Conservation (phyloP, 768 basidiomycete species). For the Boletus pseudopeckii region DNA sequence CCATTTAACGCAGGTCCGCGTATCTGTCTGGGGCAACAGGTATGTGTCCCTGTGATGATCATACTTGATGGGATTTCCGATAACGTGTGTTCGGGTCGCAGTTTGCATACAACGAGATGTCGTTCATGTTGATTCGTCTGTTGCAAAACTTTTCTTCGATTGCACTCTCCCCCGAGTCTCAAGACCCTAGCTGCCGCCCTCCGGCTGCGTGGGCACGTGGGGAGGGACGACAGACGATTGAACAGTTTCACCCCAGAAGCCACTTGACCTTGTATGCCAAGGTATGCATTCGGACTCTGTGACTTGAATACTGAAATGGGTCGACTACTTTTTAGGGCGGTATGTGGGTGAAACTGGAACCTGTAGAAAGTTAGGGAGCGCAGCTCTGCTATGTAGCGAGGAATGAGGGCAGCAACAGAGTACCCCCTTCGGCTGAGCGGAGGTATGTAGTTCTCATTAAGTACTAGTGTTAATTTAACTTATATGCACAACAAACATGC, state of each 20-base stretch:
- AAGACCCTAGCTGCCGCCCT: constrained; percentile 23
- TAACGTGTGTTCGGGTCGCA: constrained; percentile 11
- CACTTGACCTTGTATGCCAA: constrained; percentile 36
- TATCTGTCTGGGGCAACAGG: constrained; percentile 38
- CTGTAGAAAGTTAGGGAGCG: constrained; percentile 17
- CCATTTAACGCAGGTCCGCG: constrained; percentile 42
- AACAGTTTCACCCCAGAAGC: constrained; percentile 24
- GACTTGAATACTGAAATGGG: background rate
- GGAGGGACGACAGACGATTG: constrained; percentile 25
- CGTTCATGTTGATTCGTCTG: constrained; percentile 31
- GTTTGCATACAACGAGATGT: constrained; percentile 36
- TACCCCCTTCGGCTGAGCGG: too few species aligned
- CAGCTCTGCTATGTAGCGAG: too few species aligned
- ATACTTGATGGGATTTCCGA: background rate
- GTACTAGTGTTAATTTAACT: too few species aligned
- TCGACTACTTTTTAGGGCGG: constrained; percentile 35
- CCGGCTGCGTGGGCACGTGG: constrained; percentile 27
- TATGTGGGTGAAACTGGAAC: constrained; percentile 44
- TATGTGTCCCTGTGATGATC: constrained; percentile 7
- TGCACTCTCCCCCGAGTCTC: constrained; percentile 25
- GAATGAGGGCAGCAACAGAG: too few species aligned
- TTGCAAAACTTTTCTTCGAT: constrained; percentile 28
- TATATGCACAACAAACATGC: too few species aligned
- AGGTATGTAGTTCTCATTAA: too few species aligned
- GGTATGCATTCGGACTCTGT: constrained; percentile 24